These are phyloP conservation scores for Erodium texanum DNA, from an alignment of 441 rosid species.

Conservation along the genomic window DNA sequence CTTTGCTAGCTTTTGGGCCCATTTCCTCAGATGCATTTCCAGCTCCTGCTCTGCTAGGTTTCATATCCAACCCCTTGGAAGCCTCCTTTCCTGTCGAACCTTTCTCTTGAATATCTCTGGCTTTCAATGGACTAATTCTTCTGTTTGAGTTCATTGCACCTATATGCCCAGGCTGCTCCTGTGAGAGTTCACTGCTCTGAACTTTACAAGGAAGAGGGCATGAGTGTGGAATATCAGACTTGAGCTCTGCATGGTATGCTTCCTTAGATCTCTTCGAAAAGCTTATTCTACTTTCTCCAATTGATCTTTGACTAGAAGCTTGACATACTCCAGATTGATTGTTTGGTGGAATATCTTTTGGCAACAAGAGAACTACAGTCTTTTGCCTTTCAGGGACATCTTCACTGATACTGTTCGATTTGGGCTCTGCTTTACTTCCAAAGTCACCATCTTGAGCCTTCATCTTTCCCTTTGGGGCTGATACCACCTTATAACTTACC, in stretches of 20 bases:
- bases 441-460: slow-evolving; percentile 17
- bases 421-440: slow-evolving; percentile 18
- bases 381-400: slow-evolving; percentile 31
- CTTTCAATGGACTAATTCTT: slow-evolving; percentile 28
- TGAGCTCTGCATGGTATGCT: slow-evolving; percentile 19
- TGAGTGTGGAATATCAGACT: slow-evolving; percentile 32
- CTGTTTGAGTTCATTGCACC: slow-evolving; percentile 28
- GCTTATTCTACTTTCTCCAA: slow-evolving; percentile 37
- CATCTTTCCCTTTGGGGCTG: slow-evolving; percentile 26
- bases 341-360: slow-evolving; percentile 32
- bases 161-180: slow-evolving; percentile 20
- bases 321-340: slow-evolving; percentile 29
- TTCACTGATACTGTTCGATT: slow-evolving; percentile 22
- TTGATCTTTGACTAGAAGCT: slow-evolving; percentile 28
- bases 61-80: slow-evolving; percentile 26
- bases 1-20: slow-evolving; percentile 25
- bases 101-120: slow-evolving; percentile 31
- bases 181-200: slow-evolving; percentile 27
- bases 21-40: neutral
- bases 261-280: slow-evolving; percentile 27
- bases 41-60: neutral
- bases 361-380: slow-evolving; percentile 36
- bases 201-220: slow-evolving; percentile 33
- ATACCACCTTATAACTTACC: slow-evolving; percentile 27
- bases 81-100: slow-evolving; percentile 27